phyloP scores from a whole-genome alignment of 257 asterid species.

The Salvia miltiorrhiza region DNA sequence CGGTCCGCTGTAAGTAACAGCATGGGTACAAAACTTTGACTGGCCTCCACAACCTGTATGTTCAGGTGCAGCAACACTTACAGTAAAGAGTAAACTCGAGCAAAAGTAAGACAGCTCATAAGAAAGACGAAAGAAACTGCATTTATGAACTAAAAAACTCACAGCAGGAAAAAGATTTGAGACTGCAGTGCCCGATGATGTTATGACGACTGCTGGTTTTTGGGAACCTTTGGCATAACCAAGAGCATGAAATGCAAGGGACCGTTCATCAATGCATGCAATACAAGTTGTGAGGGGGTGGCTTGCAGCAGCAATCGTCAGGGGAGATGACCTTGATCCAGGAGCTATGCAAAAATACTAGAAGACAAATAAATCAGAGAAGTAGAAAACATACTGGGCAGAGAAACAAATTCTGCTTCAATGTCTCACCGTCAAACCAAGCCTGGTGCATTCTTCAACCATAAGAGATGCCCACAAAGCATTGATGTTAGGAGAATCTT shows the following conservation, averaged over 20 bases:
- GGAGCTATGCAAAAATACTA: constrained; percentile 98
- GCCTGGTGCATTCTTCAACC: constrained; percentile 91
- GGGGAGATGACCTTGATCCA: constrained; percentile 95
- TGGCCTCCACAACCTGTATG: constrained; percentile 92
- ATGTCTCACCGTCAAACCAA: constrained; percentile 86
- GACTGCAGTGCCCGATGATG: constrained; percentile 98
- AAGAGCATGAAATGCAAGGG: constrained; percentile 95
- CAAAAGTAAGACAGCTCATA: not conserved
- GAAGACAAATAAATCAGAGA: constrained; percentile 41
- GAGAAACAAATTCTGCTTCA: constrained; percentile 17
- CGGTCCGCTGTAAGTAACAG: constrained; percentile 94
- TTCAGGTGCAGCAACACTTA: constrained; percentile 9
- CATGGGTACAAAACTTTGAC: constrained; percentile 89
- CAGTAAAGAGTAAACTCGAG: not conserved
- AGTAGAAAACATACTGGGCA: not conserved
- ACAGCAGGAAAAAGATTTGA: constrained; percentile 97
- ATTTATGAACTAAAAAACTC: constrained; percentile 36
- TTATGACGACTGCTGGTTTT: constrained; percentile 82
- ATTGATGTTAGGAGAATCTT: constrained; percentile 71
- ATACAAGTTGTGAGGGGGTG: constrained; percentile 85
- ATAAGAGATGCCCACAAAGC: constrained; percentile 88
- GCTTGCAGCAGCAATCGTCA: constrained; percentile 93
- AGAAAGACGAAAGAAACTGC: not conserved
- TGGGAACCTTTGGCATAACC: constrained; percentile 92
- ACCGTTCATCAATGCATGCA: constrained; percentile 90